Base-by-base conservation (phyloP, 192 early-diverging fungal species). In the Entomortierella lignicola region DNA sequence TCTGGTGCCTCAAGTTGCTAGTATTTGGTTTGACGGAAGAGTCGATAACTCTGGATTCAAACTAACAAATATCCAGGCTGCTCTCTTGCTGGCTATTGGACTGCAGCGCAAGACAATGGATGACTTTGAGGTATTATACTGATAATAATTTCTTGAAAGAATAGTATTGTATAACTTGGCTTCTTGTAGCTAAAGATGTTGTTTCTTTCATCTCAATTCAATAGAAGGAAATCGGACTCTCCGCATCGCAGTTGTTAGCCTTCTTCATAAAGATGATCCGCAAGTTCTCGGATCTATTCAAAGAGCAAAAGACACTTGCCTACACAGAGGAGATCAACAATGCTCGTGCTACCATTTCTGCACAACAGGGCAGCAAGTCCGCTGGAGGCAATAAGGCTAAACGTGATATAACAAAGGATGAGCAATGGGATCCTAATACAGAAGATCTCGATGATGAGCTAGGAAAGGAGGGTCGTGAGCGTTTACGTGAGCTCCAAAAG, bases 201-300 rank as follows among this genome's bases (percentile, higher is more conserved):
- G 44, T 52, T 26, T 43, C 30, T 37, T 43, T 53, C 43, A n/a
- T 62, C 12, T 5, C n/a, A 21, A 23, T 27, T 29, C n/a, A 25
- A 67, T 47, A 94, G 81, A 92, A 89, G 69, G 98, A 99, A 60
- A 74, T 98, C 26, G 88, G 87, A 31, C 72, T 99, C 31, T 92
- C 96, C 0, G 86, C 87, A 6, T 88, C 89, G 32, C 97, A 98
- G 81, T 85, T 98, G 23, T 75, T 99, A 85, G 98, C 97, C 0
- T 81, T 98, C 62, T 98, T 99, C 72, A 95, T 91, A 64, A 99
- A 98, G 84, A 83, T 94, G n/a, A 82, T 97, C 71, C 88, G 94
- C 72, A 98, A 96, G 86, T 88, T 92, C 71, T 90, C 87, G 4
- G 47, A 85, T 72, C 55, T 91, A 82, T 74, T 94, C 94, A 70